Evolutionary conservation across 441 rosid species (phyloP), one percentile per base, ranked within the genome.

Genomic region (Jatropha podagrica): DNA sequence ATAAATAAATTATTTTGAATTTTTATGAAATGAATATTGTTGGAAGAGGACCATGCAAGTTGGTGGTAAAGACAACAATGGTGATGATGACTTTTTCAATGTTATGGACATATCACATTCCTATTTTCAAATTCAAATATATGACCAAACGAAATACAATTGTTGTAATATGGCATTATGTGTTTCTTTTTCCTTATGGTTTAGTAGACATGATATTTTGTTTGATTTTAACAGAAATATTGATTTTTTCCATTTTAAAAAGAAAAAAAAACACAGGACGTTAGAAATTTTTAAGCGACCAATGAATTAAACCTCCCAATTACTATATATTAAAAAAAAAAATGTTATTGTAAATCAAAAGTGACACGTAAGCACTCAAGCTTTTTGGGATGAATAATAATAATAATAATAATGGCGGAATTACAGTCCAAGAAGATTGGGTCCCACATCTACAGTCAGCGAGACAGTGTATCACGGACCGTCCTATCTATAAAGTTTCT

Each of bases 401-500:
- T 32, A 3, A 17, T 17, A 32, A 8, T 6, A 41, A 23, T 23
- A 23, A 23, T 6, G 17, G 13, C 17, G 27, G 23, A 64, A 64
- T 64, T 26, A 64, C 48, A 64, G 68, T 64, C 12, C 8, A 64
- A 38, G 15, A 55, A 20, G n/a, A 51, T 4, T 15, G 26, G n/a
- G n/a, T 1, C 83, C 91, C 77, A 74, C 75, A 66, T 40, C 12
- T 7, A 65, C 48, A 51, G 2, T 73, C 83, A 82, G 76, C 27
- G 79, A 79, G 87, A 84, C 92, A 86, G 91, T 61, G 87, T 68
- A 83, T 92, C 97, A 92, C 95, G 95, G 97, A 88, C 89, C 80
- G 90, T 90, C 89, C 90, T 89, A 79, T 82, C 86, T 32, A 32
- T 32, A 32, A 76, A 62, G n/a, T 78, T 72, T 87, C 85, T 88